These are phyloP conservation scores for Dinochytrium kinnereticum DNA, from an alignment of 371 early-diverging fungal species.

Conservation along the genomic window DNA sequence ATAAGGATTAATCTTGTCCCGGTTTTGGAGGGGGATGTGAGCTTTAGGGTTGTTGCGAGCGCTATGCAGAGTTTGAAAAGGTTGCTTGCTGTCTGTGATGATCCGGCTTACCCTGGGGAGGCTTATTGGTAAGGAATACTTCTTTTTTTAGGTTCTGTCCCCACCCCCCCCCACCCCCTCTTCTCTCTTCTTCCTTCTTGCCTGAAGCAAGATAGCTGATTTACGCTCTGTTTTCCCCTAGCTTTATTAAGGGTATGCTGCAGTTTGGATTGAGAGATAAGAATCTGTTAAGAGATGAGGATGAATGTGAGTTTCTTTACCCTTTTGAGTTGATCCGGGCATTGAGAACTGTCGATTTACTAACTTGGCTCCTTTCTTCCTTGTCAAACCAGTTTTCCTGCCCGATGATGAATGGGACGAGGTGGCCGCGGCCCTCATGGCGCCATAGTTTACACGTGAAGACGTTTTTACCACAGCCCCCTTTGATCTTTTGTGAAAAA, in stretches of 20 bases:
- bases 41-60: constrained; percentile 25
- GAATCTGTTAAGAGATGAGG: constrained; percentile 36
- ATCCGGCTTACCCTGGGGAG: constrained; percentile 40
- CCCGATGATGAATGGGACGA: constrained; percentile 43
- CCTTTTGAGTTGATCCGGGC: not conserved
- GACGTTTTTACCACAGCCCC: no score
- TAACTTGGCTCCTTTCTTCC: no score
- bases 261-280: constrained; percentile 38
- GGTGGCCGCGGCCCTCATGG: constrained; percentile 22
- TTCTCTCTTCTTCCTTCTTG: no score
- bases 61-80: constrained; percentile 31
- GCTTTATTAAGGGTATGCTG: constrained; percentile 42
- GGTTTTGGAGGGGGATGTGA: constrained; percentile 33
- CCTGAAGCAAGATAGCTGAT: no score
- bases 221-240: constrained; percentile 8
- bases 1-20: constrained; percentile 37
- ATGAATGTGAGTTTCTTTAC: constrained; percentile 24
- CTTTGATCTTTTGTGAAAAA: no score
- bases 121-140: constrained; percentile 42
- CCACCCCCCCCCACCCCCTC: no score
- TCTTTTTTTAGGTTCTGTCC: no score
- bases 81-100: constrained; percentile 31
- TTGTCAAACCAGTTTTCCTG: constrained; percentile 30
- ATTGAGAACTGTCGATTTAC: not conserved
- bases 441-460: not conserved